phyloP scores from a whole-genome alignment of 352 stramenopile species.

The Phytophthora podocarpi region DNA sequence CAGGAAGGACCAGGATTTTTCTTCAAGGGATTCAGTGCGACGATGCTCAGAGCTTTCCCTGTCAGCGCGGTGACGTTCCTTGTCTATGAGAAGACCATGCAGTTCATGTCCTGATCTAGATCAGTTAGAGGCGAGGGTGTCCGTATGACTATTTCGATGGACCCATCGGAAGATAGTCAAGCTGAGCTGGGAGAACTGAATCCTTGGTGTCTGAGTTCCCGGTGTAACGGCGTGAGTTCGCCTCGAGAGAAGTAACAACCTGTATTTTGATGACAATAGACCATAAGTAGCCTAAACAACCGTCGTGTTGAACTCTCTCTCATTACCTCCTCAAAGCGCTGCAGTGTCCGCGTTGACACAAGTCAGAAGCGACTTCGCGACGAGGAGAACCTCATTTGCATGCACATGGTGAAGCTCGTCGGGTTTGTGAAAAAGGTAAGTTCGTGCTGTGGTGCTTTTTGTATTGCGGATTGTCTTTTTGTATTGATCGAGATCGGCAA shows the following conservation, averaged over 20 bases:
- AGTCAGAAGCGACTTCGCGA: no score
- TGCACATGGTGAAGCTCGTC: no score
- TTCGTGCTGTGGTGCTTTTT: no score
- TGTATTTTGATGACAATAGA: constrained; percentile 23
- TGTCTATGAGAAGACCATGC: constrained; percentile 86
- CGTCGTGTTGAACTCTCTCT: no score
- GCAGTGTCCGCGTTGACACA: no score
- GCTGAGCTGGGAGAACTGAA: no score
- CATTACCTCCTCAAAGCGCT: no score
- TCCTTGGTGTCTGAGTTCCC: neutral
- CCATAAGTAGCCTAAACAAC: neutral
- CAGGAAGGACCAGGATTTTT: constrained; percentile 71
- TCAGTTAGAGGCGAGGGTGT: no score
- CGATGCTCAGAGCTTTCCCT: constrained; percentile 82
- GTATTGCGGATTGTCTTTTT: no score
- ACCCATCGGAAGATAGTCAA: neutral
- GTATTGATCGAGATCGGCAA: no score
- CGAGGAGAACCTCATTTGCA: no score
- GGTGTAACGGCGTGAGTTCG: neutral
- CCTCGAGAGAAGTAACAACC: neutral
- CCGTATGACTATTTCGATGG: constrained; percentile 3
- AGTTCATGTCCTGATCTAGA: constrained; percentile 63
- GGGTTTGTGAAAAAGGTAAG: no score
- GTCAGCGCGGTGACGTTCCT: constrained; percentile 87
- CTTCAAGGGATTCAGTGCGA: constrained; percentile 82